These are phyloP conservation scores for Pseudocercospora cruenta DNA, from an alignment of 2,329 filamentous ascomycete species.

Conservation along the genomic window DNA sequence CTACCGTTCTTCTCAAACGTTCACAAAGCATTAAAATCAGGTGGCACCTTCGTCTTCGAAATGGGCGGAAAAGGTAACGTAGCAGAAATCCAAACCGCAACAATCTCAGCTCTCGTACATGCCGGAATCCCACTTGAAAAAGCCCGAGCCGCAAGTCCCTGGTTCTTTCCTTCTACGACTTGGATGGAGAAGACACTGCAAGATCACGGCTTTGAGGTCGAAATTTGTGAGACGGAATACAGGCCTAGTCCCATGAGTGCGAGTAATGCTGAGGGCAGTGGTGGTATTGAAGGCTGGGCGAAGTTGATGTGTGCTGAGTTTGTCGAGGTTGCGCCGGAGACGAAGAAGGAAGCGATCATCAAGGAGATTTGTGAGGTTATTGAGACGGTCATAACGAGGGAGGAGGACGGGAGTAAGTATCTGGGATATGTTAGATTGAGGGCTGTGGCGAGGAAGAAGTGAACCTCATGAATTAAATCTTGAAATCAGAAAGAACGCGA, in stretches of 20 bases:
- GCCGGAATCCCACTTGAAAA: slow-evolving; percentile 56
- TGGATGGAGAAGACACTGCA: slow-evolving; percentile 55
- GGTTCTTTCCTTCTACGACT: slow-evolving; percentile 71
- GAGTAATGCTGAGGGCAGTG: slow-evolving; percentile 35
- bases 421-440: slow-evolving; percentile 53
- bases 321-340: slow-evolving; percentile 53
- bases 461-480: background rate
- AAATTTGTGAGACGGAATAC: slow-evolving; percentile 64
- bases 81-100: slow-evolving; percentile 62
- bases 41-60: slow-evolving; percentile 67
- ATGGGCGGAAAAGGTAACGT: slow-evolving; percentile 74
- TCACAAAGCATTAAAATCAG: slow-evolving; percentile 56
- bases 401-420: slow-evolving; percentile 58
- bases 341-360: slow-evolving; percentile 56
- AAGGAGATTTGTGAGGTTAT: slow-evolving; percentile 60
- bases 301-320: slow-evolving; percentile 63
- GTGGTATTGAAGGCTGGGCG: slow-evolving; percentile 48
- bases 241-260: slow-evolving; percentile 60
- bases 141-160: slow-evolving; percentile 60
- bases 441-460: slow-evolving; percentile 43
- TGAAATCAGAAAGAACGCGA: background rate
- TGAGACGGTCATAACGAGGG: slow-evolving; percentile 56
- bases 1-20: slow-evolving; percentile 58
- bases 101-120: slow-evolving; percentile 57
- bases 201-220: slow-evolving; percentile 48